Percentiles rank a stretch among this genome's conserved stretches.
phyloP scores from a whole-genome alignment of 768 basidiomycete genomes.

The Termitomyces titanicus region DNA sequence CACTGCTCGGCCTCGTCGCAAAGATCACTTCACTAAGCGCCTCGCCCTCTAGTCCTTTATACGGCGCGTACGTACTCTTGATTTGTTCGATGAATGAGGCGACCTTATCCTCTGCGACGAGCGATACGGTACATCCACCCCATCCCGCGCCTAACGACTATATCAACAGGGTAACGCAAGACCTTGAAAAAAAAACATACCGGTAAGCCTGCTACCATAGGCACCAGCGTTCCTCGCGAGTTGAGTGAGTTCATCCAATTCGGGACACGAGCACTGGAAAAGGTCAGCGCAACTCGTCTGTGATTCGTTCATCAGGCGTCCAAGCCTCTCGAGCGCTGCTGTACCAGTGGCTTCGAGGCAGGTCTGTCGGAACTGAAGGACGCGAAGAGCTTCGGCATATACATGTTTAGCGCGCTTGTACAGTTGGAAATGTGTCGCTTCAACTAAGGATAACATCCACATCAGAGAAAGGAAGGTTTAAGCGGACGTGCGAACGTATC shows the following conservation, averaged over 20 bases:
- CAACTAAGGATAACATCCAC: constrained; percentile 40
- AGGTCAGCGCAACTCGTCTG: constrained; percentile 65
- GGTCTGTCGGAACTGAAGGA: constrained; percentile 70
- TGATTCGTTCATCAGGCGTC: constrained; percentile 74
- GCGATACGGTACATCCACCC: constrained; percentile 87
- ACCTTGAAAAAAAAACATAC: constrained; percentile 29
- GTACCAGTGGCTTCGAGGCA: constrained; percentile 46
- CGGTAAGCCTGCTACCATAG: constrained; percentile 80
- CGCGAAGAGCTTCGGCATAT: constrained; percentile 74
- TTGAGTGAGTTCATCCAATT: constrained; percentile 65
- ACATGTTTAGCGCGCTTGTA: constrained; percentile 84
- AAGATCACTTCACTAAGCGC: constrained; percentile 68
- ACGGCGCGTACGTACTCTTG: constrained; percentile 59
- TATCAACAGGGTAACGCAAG: background rate
- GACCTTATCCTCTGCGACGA: constrained; percentile 64
- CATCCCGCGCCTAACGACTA: constrained; percentile 71
- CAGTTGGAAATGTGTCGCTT: constrained; percentile 77
- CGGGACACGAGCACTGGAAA: constrained; percentile 78
- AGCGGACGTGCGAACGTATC: too few species aligned
- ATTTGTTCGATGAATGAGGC: constrained; percentile 61
- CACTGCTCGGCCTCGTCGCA: constrained; percentile 78
- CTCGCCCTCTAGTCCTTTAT: constrained; percentile 54
- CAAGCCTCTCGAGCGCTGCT: constrained; percentile 46
- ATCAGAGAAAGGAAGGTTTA: constrained; percentile 1
- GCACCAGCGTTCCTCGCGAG: constrained; percentile 72